Percentiles rank a stretch among this genome's conserved stretches.
phyloP scores from a whole-genome alignment of 169 alveolate species.

The Eimeria brunetti region DNA sequence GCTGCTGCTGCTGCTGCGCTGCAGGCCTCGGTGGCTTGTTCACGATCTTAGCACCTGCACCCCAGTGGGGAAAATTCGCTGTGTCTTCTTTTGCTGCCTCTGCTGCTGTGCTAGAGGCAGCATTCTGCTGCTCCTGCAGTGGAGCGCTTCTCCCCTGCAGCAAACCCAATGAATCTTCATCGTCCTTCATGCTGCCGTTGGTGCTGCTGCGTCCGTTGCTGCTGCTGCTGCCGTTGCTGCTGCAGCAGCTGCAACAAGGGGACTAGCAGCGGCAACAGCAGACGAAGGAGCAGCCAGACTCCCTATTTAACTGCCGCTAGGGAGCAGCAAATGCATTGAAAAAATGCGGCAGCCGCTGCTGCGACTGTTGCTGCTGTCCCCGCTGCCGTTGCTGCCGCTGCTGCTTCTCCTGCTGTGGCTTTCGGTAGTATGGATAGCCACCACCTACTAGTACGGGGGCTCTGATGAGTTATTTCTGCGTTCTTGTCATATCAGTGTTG shows the following conservation, averaged over 20 bases:
- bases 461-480: not conserved
- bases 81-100: constrained; percentile 12
- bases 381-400: not conserved
- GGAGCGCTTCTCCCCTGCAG: not conserved
- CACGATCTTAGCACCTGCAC: not conserved
- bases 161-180: constrained; percentile 1
- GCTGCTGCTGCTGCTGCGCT: not conserved
- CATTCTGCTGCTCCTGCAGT: constrained; percentile 33
- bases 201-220: not conserved
- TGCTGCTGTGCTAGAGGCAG: not conserved
- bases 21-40: not conserved
- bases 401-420: constrained; percentile 20
- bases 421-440: not conserved
- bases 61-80: not conserved
- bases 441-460: not conserved
- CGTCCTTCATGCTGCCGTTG: not conserved
- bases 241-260: constrained; percentile 4
- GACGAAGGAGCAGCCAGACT: not conserved
- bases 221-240: not conserved
- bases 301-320: not conserved
- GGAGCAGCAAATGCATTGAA: constrained; percentile 1
- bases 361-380: constrained; percentile 8
- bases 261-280: not conserved
- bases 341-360: constrained; percentile 4
- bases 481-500: not conserved